Evolutionary conservation across 2,329 filamentous ascomycete genomes (phyloP).

Genomic region (Coniochaeta hoffmannii): DNA sequence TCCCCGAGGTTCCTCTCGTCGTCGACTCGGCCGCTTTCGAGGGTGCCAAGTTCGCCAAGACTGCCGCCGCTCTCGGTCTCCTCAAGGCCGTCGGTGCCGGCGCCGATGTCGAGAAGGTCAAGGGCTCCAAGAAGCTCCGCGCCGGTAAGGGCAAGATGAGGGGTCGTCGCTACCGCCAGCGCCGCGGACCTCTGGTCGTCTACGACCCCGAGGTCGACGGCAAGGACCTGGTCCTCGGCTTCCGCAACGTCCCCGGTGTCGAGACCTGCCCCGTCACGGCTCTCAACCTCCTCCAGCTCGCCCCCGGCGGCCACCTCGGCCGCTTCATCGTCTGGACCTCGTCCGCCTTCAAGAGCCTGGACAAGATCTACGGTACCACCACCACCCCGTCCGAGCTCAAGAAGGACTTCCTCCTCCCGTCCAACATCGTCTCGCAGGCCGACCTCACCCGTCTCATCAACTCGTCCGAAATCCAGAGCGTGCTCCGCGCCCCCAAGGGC

Average conservation of each 20-base stretch:
- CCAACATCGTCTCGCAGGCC: slow-evolving; percentile 86
- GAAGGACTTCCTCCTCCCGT: slow-evolving; percentile 97
- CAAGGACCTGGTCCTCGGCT: slow-evolving; percentile 86
- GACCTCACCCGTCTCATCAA: slow-evolving; percentile 98
- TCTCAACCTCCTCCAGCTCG: slow-evolving; percentile 98
- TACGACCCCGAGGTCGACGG: slow-evolving; percentile 95
- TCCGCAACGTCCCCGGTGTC: slow-evolving; percentile 98
- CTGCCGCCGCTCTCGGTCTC: slow-evolving; percentile 75
- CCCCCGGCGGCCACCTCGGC: slow-evolving; percentile 95
- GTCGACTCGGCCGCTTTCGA: slow-evolving; percentile 87
- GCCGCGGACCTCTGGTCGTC: slow-evolving; percentile 94
- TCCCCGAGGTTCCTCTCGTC: slow-evolving; percentile 96
- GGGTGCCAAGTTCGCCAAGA: slow-evolving; percentile 75
- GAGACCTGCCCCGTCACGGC: slow-evolving; percentile 92
- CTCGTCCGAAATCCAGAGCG: slow-evolving; percentile 96
- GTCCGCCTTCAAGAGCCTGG: slow-evolving; percentile 89
- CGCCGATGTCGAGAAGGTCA: slow-evolving; percentile 89
- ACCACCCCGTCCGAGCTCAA: slow-evolving; percentile 85
- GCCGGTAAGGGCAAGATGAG: slow-evolving; percentile 99
- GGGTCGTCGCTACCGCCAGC: slow-evolving; percentile 93
- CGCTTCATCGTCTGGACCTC: slow-evolving; percentile 99
- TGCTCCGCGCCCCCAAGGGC: slow-evolving; percentile 87
- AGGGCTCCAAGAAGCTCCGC: slow-evolving; percentile 91
- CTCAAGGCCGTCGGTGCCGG: slow-evolving; percentile 88
- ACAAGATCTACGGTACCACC: slow-evolving; percentile 94